Base-by-base conservation (phyloP, 1,284 basidiomycete genomes). In the Abortiporus biennis region DNA sequence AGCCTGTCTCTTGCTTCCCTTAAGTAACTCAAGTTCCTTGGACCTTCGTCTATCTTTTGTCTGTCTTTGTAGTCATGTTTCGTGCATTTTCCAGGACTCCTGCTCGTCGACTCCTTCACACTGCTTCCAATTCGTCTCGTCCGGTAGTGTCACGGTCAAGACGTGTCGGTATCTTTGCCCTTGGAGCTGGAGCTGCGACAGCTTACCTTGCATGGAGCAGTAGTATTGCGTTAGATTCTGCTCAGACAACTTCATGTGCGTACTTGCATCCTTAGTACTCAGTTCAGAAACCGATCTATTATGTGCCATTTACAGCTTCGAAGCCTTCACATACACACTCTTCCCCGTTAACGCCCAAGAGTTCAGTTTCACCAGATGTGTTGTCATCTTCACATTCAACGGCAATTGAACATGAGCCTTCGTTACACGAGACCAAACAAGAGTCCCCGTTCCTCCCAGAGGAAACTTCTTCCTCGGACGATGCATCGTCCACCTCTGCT, bases 21-120 rank as follows among this genome's bases (percentile, higher is more conserved):
- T n/a, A n/a, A n/a, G n/a, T n/a, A n/a, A n/a, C n/a, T n/a, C n/a
- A n/a, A n/a, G n/a, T n/a, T n/a, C n/a, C n/a, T n/a, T n/a, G n/a
- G n/a, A n/a, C n/a, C n/a, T n/a, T n/a, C n/a, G n/a, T n/a, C n/a
- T n/a, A n/a, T n/a, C n/a, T n/a, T n/a, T n/a, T n/a, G n/a, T n/a
- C n/a, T n/a, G n/a, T n/a, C n/a, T n/a, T n/a, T n/a, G n/a, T n/a
- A n/a, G n/a, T n/a, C n/a, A 69, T 69, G 67, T 55, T 69, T 42
- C 54, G 67, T 45, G 57, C 59, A 17, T 47, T 66, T 35, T 20
- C 29, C 31, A 54, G 46, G 37, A 16, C 52, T 13, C 61, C 73
- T 41, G 53, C 74, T 8, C 67, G 67, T 36, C 67, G 72, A 51
- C 69, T 65, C 47, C 42, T 77, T 4, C 73, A 77, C 53, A 72